phyloP scores from a whole-genome alignment of 2,329 filamentous ascomycete genomes.

The Sporothrix schenckii region DNA sequence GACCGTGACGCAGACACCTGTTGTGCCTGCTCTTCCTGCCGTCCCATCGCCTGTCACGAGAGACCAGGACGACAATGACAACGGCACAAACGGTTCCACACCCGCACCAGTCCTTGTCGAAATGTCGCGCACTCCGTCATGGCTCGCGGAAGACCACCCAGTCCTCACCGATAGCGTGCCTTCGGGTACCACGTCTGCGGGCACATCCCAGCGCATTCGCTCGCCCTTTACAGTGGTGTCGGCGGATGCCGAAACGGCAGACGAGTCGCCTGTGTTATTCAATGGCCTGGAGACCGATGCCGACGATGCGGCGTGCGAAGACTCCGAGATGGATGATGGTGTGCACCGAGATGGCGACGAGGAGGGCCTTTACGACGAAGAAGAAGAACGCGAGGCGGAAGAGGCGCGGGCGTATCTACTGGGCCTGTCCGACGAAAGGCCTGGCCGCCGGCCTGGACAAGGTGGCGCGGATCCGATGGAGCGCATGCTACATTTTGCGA shows the following conservation, averaged over 20 bases:
- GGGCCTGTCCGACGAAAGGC: slow-evolving; percentile 30
- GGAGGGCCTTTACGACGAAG: slow-evolving; percentile 52
- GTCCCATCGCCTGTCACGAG: slow-evolving; percentile 23
- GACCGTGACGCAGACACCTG: slow-evolving; percentile 21
- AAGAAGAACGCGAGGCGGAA: slow-evolving; percentile 45
- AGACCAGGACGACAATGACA: slow-evolving; percentile 15
- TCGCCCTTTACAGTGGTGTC: slow-evolving; percentile 34
- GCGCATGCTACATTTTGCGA: slow-evolving; percentile 1
- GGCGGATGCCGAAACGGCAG: slow-evolving; percentile 28
- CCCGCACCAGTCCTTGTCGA: slow-evolving; percentile 7
- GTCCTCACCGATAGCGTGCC: background rate
- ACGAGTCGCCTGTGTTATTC: slow-evolving; percentile 32
- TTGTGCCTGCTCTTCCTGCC: slow-evolving; percentile 24
- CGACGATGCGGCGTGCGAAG: slow-evolving; percentile 57
- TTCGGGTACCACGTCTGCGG: slow-evolving; percentile 31
- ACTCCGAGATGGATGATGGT: slow-evolving; percentile 59
- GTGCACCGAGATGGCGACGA: slow-evolving; percentile 47
- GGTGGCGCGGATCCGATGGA: background rate
- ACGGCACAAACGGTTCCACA: background rate
- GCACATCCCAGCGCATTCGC: slow-evolving; percentile 31
- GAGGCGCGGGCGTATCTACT: slow-evolving; percentile 38
- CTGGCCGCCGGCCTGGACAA: slow-evolving; percentile 9
- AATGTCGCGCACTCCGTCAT: background rate
- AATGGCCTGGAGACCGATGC: background rate
- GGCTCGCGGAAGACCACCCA: background rate